Evolutionary conservation across 345 rosid species (phyloP).

Genomic region (Citrus mangshanensis): DNA sequence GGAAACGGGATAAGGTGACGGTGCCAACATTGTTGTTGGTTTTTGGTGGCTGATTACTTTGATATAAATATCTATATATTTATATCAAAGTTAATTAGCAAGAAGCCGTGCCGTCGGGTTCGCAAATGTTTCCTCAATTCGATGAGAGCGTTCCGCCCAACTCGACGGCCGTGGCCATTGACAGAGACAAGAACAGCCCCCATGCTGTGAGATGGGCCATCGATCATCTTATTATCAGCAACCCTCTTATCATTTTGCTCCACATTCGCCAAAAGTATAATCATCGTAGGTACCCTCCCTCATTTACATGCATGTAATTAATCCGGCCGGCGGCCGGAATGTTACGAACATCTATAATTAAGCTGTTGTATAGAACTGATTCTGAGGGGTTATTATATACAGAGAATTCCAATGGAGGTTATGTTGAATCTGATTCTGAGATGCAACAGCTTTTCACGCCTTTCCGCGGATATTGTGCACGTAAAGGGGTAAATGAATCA

Average conservation of each 20-base stretch:
- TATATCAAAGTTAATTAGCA: background rate
- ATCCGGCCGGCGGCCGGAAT: too few relatives aligned
- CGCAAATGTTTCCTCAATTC: slow-evolving; percentile 31
- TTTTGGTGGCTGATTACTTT: too few relatives aligned
- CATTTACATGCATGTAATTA: too few relatives aligned
- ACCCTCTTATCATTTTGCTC: slow-evolving; percentile 41
- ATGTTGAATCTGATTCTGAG: slow-evolving; percentile 30
- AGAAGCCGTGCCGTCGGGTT: background rate
- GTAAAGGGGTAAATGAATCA: slow-evolving; percentile 62
- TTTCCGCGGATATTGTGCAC: slow-evolving; percentile 74
- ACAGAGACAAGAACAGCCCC: slow-evolving; percentile 77
- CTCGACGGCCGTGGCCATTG: slow-evolving; percentile 71
- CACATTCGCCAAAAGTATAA: slow-evolving; percentile 55
- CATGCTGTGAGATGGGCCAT: slow-evolving; percentile 89
- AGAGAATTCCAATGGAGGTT: slow-evolving; percentile 25
- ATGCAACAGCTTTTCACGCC: slow-evolving; percentile 51
- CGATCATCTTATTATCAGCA: slow-evolving; percentile 50
- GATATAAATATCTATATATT: too few relatives aligned
- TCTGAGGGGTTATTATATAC: slow-evolving; percentile 13
- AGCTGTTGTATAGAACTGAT: background rate
- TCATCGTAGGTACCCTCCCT: slow-evolving; percentile 60
- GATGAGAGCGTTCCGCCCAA: slow-evolving; percentile 36
- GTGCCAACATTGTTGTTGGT: too few relatives aligned
- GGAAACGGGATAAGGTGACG: too few relatives aligned
- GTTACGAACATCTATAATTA: background rate